Evolutionary conservation across 2,329 filamentous ascomycete species (phyloP).

Genomic region (Fusarium solani-melongenae): DNA sequence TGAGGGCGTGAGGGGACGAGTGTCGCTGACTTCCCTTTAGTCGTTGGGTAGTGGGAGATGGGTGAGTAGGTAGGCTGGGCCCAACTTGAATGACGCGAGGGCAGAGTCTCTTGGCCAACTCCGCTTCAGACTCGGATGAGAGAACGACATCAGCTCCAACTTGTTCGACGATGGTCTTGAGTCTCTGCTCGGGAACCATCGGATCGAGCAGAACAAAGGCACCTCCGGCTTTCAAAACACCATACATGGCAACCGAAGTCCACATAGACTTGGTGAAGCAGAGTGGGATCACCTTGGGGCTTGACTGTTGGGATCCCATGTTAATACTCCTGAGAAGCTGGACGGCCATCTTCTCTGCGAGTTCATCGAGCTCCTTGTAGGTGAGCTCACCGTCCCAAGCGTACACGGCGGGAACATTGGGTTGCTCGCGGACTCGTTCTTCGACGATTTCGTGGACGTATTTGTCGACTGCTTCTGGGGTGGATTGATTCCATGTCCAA

Average conservation of each 20-base stretch:
- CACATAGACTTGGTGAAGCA: conserved; percentile 43
- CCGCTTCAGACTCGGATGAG: background rate
- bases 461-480: background rate
- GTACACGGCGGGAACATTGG: background rate
- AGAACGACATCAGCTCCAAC: background rate
- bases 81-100: background rate
- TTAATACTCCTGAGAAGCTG: background rate
- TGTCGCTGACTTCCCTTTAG: background rate
- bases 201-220: conserved; percentile 34
- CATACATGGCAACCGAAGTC: conserved; percentile 38
- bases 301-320: background rate
- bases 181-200: conserved; percentile 17
- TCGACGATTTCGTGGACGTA: background rate
- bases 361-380: background rate
- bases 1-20: background rate
- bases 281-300: conserved; percentile 3
- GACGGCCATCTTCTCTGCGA: background rate
- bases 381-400: conserved; percentile 22
- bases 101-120: background rate
- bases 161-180: conserved; percentile 13
- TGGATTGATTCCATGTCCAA: background rate
- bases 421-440: background rate
- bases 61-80: background rate
- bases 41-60: background rate
- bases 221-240: conserved; percentile 41